A percentile compares a stretch with the other conserved stretches of the same genome.
Conservation (phyloP, 352 stramenopile genomes). For the Albugo candida region DNA sequence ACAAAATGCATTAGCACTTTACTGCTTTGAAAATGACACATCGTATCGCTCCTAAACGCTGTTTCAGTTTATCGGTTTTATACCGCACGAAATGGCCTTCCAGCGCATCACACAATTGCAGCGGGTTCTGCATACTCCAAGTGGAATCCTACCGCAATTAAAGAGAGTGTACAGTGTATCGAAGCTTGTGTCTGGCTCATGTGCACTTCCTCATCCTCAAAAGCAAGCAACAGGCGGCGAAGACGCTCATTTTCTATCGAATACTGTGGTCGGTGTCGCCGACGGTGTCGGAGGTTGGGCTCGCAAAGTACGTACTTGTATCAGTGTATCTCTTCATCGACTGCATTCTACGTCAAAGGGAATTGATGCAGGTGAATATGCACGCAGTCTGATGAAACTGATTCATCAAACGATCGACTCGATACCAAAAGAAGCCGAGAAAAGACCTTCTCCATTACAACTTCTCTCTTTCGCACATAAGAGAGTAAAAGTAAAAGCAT, state of each 20-base stretch:
- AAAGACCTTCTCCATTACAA: constrained; percentile 31
- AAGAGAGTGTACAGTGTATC: too few relatives aligned
- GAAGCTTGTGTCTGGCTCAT: constrained; percentile 37
- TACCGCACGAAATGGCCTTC: too few relatives aligned
- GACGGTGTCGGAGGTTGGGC: constrained; percentile 77
- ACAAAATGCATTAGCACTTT: too few relatives aligned
- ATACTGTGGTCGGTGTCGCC: constrained; percentile 59
- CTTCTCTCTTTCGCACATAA: constrained; percentile 47
- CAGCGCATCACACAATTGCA: too few relatives aligned
- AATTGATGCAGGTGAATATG: constrained; percentile 78
- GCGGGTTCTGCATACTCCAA: too few relatives aligned
- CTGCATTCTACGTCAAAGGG: constrained; percentile 15
- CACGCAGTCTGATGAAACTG: constrained; percentile 47
- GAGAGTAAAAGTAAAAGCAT: constrained; percentile 22
- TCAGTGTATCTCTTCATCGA: background rate
- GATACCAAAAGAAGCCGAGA: constrained; percentile 6
- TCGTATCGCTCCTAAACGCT: too few relatives aligned
- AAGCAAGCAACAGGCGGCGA: constrained; percentile 69
- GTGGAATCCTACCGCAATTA: too few relatives aligned
- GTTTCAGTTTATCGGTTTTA: too few relatives aligned
- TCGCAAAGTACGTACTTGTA: constrained; percentile 25
- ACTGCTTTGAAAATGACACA: too few relatives aligned
- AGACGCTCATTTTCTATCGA: constrained; percentile 68
- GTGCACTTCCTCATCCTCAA: constrained; percentile 59
- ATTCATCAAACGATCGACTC: constrained; percentile 16